A percentile compares a stretch with the other conserved stretches of the same genome.
phyloP scores from a whole-genome alignment of 1,284 basidiomycete genomes.

The Cutaneotrichosporon dermatis region DNA sequence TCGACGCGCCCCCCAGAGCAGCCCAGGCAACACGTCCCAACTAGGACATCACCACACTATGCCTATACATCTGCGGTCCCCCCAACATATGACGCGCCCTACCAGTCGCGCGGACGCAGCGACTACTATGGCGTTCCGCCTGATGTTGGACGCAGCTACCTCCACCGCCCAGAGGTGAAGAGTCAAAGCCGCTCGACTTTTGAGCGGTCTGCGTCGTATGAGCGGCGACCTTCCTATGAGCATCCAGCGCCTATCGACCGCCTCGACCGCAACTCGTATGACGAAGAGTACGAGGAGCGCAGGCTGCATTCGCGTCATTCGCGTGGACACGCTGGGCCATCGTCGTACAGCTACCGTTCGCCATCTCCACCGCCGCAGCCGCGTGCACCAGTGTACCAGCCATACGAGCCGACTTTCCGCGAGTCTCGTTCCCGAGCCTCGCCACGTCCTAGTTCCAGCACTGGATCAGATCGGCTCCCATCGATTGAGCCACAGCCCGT shows the following conservation, averaged over 20 bases:
- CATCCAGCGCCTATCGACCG: neutral
- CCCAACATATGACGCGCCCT: constrained; percentile 2
- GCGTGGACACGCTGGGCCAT: constrained; percentile 2
- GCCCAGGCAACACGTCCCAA: constrained; percentile 3
- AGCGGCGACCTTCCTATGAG: constrained; percentile 10
- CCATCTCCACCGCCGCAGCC: neutral
- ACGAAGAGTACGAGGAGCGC: constrained; percentile 4
- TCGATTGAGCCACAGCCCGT: constrained; percentile 7
- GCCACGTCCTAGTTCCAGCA: constrained; percentile 6
- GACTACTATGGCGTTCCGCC: constrained; percentile 16
- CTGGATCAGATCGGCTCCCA: constrained; percentile 7
- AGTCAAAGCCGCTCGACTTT: constrained; percentile 6
- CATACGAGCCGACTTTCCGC: constrained; percentile 10
- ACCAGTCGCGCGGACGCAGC: neutral
- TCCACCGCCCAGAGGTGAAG: constrained; percentile 13
- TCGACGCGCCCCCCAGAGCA: neutral
- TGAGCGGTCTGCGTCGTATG: constrained; percentile 8
- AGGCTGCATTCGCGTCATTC: neutral
- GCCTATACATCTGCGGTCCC: neutral
- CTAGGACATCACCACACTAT: constrained; percentile 4
- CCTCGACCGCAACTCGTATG: neutral
- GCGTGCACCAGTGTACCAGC: constrained; percentile 8
- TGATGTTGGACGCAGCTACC: constrained; percentile 19
- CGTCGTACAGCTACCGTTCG: constrained; percentile 8
- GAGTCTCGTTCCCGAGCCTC: neutral